phyloP scores from a whole-genome alignment of 768 basidiomycete species.

The Psilocybe azurescens region DNA sequence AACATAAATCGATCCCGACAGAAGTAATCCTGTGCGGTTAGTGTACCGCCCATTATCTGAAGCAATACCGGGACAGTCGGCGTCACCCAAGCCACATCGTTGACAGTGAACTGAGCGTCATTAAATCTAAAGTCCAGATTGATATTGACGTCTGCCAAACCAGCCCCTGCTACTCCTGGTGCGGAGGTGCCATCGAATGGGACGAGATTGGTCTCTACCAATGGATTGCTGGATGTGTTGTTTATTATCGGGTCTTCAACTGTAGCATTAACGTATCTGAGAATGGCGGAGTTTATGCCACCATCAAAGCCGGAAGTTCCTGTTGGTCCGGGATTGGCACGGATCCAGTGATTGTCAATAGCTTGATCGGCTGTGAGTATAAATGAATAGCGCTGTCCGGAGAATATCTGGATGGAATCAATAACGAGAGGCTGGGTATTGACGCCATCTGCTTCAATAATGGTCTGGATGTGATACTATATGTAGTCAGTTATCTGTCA shows the following conservation, averaged over 20 bases:
- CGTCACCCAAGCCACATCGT: conserved; percentile 36
- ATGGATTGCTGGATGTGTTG: conserved; percentile 26
- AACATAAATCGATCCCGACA: conserved; percentile 43
- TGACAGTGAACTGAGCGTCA: conserved; percentile 29
- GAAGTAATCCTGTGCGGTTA: conserved; percentile 38
- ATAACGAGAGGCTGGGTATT: conserved; percentile 47
- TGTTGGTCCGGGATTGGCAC: conserved; percentile 31
- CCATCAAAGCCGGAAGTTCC: conserved; percentile 20
- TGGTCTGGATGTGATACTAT: conserved; percentile 21
- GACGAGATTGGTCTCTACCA: conserved; percentile 42
- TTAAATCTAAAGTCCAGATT: conserved; percentile 32
- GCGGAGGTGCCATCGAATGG: conserved; percentile 28
- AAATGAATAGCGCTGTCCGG: conserved; percentile 33
- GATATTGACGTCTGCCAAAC: conserved; percentile 42
- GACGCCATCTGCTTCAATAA: conserved; percentile 48
- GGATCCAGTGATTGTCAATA: conserved; percentile 57
- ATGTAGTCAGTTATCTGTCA: no score
- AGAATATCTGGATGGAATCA: conserved; percentile 47
- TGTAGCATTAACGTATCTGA: conserved; percentile 50
- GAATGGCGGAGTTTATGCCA: conserved; percentile 54
- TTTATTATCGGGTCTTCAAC: conserved; percentile 41
- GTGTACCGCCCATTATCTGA: conserved; percentile 44
- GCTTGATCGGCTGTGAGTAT: conserved; percentile 50
- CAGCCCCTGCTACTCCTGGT: conserved; percentile 34
- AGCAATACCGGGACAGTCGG: conserved; percentile 49